Base-by-base conservation (phyloP, 805 yeast species). In the Kuraishia piskuri region DNA sequence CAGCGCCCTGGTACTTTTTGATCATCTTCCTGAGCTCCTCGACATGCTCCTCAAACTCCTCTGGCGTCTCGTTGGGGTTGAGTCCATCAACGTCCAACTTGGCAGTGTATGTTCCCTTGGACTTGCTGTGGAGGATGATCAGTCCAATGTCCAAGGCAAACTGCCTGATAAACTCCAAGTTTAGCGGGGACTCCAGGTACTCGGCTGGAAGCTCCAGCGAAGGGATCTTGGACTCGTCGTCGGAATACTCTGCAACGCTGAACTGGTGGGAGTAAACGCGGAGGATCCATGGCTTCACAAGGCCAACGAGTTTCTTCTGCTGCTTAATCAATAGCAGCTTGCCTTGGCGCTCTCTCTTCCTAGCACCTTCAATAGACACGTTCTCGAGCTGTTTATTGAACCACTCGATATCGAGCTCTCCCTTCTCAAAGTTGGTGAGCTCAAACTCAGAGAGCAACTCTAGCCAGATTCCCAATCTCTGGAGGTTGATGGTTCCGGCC, bases 351-450 rank as follows among this genome's bases (percentile, higher is more conserved):
- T 76, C 78, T 68, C 90, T 79, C 66, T 78, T 84, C 68, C 74
- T 80, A 60, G 82, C 88, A 61, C 92, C 94, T 51, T 82, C 75
- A 49, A 84, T 71, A 5, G 92, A 86, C 54, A 88, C 82, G 62
- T 85, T 85, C 59, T 88, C 95, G 56, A 92, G 76, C 63, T 88
- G 88, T 62, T 85, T 79, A 68, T 90, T 90, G 69, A 90, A 89
- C 97, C 97, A 91, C 57, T 87, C 94, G 36, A 88, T 82, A 67
- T 91, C 97, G 53, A 89, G 79, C 57, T 86, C 88, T 52, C 83
- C 83, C 58, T 78, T 83, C 68, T 94, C 98, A 63, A 92, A 94
- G 64, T 87, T 85, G 67, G 86, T 88, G 58, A 83, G 72, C 68
- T 94, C 99, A 63, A 91, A 90, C 57, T 80, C 78, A 4, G 94